Conservation (phyloP, 306 rosid species). For the Dryas alaskensis region DNA sequence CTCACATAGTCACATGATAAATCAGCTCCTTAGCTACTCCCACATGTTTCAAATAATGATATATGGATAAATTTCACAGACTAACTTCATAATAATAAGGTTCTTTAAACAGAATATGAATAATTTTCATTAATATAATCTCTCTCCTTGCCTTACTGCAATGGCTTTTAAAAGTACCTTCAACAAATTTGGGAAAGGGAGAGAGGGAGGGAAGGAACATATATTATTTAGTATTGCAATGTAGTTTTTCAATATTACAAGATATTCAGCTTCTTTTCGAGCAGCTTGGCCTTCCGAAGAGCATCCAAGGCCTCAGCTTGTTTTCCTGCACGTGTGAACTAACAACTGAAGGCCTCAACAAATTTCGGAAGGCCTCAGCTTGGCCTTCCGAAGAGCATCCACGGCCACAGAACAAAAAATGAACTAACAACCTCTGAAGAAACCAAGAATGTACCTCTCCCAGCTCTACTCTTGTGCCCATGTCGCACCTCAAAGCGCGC, state of each 20-base stretch:
- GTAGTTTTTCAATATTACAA: too few species aligned
- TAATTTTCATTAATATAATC: background rate
- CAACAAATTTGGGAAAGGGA: background rate
- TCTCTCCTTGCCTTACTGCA: background rate
- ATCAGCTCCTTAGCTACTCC: background rate
- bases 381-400: too few species aligned
- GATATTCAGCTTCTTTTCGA: conserved; percentile 71
- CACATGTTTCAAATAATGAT: background rate
- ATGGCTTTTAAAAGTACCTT: background rate
- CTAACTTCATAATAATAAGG: background rate
- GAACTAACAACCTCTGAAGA: background rate
- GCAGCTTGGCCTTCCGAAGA: conserved; percentile 74
- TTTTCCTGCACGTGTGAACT: conserved; percentile 78
- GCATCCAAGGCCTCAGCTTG: conserved; percentile 95
- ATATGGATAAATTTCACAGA: background rate
- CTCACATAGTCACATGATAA: background rate
- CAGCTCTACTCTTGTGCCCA: conserved; percentile 63
- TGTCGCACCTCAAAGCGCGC: conserved; percentile 83
- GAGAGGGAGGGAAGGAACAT: background rate
- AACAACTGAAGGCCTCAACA: too few species aligned
- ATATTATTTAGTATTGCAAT: background rate
- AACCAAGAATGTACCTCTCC: conserved; percentile 51
- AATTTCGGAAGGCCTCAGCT: too few species aligned
- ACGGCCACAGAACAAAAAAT: background rate
- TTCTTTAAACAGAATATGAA: background rate